Evolutionary conservation across 495 filamentous ascomycete species (phyloP).

Genomic region (Poronia punctata): DNA sequence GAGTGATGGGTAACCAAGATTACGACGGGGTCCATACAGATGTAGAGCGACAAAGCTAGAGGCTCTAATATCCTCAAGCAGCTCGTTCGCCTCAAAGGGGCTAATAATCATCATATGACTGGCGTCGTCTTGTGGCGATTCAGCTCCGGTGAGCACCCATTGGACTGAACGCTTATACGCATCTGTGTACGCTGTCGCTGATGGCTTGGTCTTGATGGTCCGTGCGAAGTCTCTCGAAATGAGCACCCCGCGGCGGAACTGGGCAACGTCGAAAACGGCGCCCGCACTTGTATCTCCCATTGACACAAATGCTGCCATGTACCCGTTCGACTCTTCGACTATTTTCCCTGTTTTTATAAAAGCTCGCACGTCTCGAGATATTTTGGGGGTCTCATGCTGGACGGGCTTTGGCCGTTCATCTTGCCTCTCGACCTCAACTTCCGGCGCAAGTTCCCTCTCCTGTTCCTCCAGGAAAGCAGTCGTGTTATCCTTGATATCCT

Average conservation of each 20-base stretch:
- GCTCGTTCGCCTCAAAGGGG: constrained; percentile 52
- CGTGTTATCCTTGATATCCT: constrained; percentile 19
- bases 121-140: constrained; percentile 15
- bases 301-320: constrained; percentile 41
- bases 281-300: constrained; percentile 36
- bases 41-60: constrained; percentile 40
- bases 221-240: constrained; percentile 50
- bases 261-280: constrained; percentile 17
- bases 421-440: constrained; percentile 54
- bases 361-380: constrained; percentile 38
- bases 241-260: constrained; percentile 39
- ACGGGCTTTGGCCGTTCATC: constrained; percentile 39
- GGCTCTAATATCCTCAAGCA: constrained; percentile 34
- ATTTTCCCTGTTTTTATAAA: constrained; percentile 31
- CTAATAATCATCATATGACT: constrained; percentile 51
- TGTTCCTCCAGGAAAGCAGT: constrained; percentile 57
- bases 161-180: constrained; percentile 49
- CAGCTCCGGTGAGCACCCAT: constrained; percentile 45
- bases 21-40: constrained; percentile 50
- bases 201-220: constrained; percentile 42
- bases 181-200: constrained; percentile 26
- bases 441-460: constrained; percentile 59
- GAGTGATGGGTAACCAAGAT: constrained; percentile 34
- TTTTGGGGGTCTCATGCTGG: constrained; percentile 28
- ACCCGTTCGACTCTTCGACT: constrained; percentile 19